Evolutionary conservation across 2,329 filamentous ascomycete species (phyloP), one percentile per base, ranked within the genome.

Genomic region (Xylariaceae sp.): DNA sequence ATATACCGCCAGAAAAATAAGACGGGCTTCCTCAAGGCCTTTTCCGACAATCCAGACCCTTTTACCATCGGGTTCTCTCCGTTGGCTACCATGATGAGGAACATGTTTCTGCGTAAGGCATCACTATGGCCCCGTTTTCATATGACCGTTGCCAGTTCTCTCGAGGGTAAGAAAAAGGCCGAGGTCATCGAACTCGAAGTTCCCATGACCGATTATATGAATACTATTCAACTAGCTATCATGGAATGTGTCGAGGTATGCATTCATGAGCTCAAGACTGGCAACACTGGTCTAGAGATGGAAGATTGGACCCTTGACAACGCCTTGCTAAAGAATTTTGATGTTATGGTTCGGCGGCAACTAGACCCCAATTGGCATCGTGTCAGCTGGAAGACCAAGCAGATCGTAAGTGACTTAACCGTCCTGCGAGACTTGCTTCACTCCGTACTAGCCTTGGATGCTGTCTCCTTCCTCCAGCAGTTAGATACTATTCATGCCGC

Each of bases 101-200:
- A 94, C 66, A 73, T 99, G 27, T 97, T 97, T 66, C 75, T 99
- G 41, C 83, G 87, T 50, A 96, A 94, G 68, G 87, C 87, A 0
- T 91, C 91, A 0, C 73, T 99, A 11, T 99, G 92, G 85, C 94
- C 94, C 2, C 82, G 94, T 26, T 99, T 96, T 66, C 94, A 99
- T 67, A 83, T 96, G 55, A 85, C 88, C 0, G 91, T 99, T 4
- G 91, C 91, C 0, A 84, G 90, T 64, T 90, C 91, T 2, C 77
- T 99, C 2, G 94, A 99, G 71, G 91, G 91, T 7, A 89, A 88
- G 69, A 87, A 88, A 66, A 96, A 92, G 68, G 92, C 94, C 3
- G 94, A 99, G 72, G 94, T 99, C 45, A 95, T 99, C 60, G 94
- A 99, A 72, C 78, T 97, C 29, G 94, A 96, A 71, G 88, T 99